phyloP scores from a whole-genome alignment of 495 filamentous ascomycete species.

The Xylaria intraflava region DNA sequence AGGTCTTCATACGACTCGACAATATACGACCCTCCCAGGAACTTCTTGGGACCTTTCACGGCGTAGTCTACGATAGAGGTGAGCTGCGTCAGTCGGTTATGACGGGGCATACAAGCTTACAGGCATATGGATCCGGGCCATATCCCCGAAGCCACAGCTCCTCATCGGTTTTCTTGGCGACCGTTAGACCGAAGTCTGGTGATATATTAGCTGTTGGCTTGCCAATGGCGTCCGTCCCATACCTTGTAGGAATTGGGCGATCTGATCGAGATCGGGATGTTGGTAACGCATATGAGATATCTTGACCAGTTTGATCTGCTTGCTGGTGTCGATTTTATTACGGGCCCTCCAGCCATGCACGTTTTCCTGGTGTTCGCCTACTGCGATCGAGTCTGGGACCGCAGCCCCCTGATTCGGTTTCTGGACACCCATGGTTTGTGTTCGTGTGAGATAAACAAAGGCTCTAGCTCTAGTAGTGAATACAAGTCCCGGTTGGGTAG shows the following conservation, averaged over 20 bases:
- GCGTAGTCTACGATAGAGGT: slow-evolving; percentile 23
- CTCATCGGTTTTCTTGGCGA: slow-evolving; percentile 24
- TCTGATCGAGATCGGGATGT: slow-evolving; percentile 17
- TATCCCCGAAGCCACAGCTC: slow-evolving; percentile 39
- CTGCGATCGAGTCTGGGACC: slow-evolving; percentile 5
- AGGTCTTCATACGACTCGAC: slow-evolving; percentile 40
- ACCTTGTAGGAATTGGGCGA: slow-evolving; percentile 16
- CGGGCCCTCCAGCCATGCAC: slow-evolving; percentile 5
- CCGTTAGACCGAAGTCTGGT: slow-evolving; percentile 36
- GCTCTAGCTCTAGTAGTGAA: too few species aligned
- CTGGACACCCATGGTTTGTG: slow-evolving; percentile 1
- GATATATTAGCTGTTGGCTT: not conserved
- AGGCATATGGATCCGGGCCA: slow-evolving; percentile 38
- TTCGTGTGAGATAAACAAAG: not conserved
- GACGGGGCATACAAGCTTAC: not conserved
- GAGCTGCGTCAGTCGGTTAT: not conserved
- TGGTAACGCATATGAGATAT: slow-evolving; percentile 16
- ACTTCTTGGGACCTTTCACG: slow-evolving; percentile 30
- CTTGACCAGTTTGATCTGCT: slow-evolving; percentile 11
- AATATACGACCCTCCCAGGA: slow-evolving; percentile 32
- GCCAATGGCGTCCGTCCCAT: not conserved
- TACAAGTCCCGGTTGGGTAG: not conserved
- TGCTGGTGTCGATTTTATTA: slow-evolving; percentile 4
- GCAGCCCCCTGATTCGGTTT: slow-evolving; percentile 4
- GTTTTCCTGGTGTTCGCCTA: slow-evolving; percentile 8